phyloP scores from a whole-genome alignment of 1,284 basidiomycete species.

The Ustilago tritici region DNA sequence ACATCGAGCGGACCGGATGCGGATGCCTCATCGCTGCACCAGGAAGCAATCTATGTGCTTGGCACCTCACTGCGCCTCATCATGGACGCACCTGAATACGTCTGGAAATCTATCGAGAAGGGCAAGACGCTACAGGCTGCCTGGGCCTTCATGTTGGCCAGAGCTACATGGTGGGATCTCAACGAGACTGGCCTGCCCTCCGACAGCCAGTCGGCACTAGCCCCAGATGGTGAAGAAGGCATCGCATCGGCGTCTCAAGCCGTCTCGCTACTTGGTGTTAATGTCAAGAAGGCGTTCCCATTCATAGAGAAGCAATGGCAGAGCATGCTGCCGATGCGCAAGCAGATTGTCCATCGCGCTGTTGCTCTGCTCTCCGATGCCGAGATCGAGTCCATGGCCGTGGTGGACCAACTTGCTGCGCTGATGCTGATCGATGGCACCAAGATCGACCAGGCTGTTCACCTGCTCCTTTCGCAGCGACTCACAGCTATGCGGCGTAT shows the following conservation, averaged over 20 bases:
- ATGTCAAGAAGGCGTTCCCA: conserved; percentile 49
- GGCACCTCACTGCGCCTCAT: conserved; percentile 54
- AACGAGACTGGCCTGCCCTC: conserved; percentile 17
- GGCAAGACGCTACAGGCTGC: conserved; percentile 54
- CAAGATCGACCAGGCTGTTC: conserved; percentile 30
- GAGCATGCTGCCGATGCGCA: conserved; percentile 55
- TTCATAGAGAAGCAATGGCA: conserved; percentile 59
- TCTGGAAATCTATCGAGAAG: conserved; percentile 58
- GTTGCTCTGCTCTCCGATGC: conserved; percentile 39
- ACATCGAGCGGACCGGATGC: not conserved
- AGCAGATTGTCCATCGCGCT: conserved; percentile 50
- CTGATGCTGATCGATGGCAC: conserved; percentile 45
- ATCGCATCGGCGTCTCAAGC: conserved; percentile 32
- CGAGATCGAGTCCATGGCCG: conserved; percentile 38
- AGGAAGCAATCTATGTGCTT: conserved; percentile 46
- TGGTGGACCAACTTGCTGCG: conserved; percentile 46
- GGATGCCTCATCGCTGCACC: conserved; percentile 22
- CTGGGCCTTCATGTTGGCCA: conserved; percentile 54
- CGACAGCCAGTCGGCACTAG: conserved; percentile 9
- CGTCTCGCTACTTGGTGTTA: conserved; percentile 31
- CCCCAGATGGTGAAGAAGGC: conserved; percentile 14
- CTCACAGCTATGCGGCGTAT: conserved; percentile 31
- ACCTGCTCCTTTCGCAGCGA: conserved; percentile 44
- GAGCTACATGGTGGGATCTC: conserved; percentile 47
- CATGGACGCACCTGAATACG: conserved; percentile 57